phyloP scores from a whole-genome alignment of 2,329 filamentous ascomycete genomes.

The Shiraia bambusicola region DNA sequence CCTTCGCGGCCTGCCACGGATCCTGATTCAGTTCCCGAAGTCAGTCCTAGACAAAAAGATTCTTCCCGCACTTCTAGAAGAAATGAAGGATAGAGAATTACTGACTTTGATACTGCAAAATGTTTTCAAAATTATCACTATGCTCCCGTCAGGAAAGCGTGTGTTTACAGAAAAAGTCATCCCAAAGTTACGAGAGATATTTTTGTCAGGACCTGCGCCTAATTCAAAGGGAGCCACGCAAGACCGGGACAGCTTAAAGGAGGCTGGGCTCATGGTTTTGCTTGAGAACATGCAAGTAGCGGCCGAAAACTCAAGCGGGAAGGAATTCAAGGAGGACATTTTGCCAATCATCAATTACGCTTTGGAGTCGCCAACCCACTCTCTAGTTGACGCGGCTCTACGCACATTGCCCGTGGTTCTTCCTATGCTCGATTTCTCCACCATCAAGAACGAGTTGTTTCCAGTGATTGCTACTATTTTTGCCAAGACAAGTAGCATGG shows the following conservation, averaged over 20 bases:
- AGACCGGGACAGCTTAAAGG: constrained; percentile 79
- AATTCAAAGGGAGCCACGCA: constrained; percentile 48
- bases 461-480: constrained; percentile 89
- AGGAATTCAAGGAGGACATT: constrained; percentile 95
- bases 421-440: constrained; percentile 89
- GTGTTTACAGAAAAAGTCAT: constrained; percentile 83
- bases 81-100: constrained; percentile 88
- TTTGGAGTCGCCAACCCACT: constrained; percentile 85
- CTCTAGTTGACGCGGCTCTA: constrained; percentile 82
- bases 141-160: constrained; percentile 71
- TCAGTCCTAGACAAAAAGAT: constrained; percentile 95
- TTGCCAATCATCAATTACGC: constrained; percentile 81
- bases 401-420: constrained; percentile 77
- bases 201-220: constrained; percentile 59
- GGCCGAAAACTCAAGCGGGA: constrained; percentile 78
- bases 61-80: constrained; percentile 82
- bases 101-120: constrained; percentile 85
- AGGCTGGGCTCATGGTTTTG: constrained; percentile 88
- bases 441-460: constrained; percentile 95
- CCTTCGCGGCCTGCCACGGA: constrained; percentile 81
- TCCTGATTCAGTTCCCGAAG: constrained; percentile 88
- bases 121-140: constrained; percentile 82
- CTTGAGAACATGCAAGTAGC: constrained; percentile 79
- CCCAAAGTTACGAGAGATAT: constrained; percentile 81
- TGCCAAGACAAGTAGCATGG: constrained; percentile 86